A percentile compares a stretch with the other conserved stretches of the same genome.
Conservation (phyloP, 208 protist genomes). For the Porcisia deanei region DNA sequence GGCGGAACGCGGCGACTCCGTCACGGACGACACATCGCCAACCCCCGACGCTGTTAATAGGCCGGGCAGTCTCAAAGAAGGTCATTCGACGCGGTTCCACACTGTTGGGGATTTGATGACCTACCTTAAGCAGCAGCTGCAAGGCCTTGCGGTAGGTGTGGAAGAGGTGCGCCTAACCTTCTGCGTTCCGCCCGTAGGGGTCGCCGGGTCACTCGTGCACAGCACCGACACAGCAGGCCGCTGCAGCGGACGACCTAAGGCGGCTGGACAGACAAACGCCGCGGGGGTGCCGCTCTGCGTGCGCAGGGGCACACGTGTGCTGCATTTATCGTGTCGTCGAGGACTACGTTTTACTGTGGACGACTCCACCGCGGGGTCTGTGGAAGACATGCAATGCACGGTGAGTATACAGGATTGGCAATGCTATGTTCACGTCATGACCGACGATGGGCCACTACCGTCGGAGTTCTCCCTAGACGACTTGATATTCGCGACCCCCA, state of each 20-base stretch:
- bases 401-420: constrained; percentile 31
- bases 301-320: constrained; percentile 15
- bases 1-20: background rate
- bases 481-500: constrained; percentile 20
- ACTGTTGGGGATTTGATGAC: constrained; percentile 37
- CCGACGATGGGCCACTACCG: constrained; percentile 23
- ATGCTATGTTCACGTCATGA: constrained; percentile 32
- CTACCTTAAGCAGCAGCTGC: constrained; percentile 39
- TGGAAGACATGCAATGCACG: constrained; percentile 35
- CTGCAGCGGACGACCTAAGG: constrained; percentile 1
- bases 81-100: constrained; percentile 18
- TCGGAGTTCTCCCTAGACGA: constrained; percentile 25
- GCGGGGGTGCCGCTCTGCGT: background rate
- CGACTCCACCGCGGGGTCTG: constrained; percentile 9
- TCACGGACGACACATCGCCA: background rate
- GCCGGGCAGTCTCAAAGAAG: background rate
- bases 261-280: background rate
- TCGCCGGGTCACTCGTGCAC: background rate
- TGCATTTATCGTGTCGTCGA: constrained; percentile 29
- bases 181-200: constrained; percentile 24
- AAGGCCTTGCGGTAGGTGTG: constrained; percentile 29
- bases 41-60: background rate
- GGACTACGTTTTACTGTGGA: constrained; percentile 33
- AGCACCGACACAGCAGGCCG: background rate
- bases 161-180: constrained; percentile 35